Percentiles rank a stretch among this genome's conserved stretches.
Conservation (phyloP, 176 grass and related monocot genomes). For the Musa acuminata region DNA sequence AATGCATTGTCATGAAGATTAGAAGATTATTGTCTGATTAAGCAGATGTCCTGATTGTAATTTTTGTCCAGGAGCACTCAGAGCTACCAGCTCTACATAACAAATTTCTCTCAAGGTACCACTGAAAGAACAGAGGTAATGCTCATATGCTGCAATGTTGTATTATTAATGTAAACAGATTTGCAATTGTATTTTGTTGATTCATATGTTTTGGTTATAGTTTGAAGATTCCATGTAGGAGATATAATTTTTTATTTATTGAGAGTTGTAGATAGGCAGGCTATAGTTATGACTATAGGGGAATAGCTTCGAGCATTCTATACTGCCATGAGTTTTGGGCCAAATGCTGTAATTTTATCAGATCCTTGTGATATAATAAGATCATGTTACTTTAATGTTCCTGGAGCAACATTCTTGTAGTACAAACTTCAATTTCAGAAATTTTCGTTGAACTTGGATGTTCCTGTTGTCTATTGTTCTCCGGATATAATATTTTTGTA, state of each 20-base stretch:
- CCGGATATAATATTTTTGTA: no score
- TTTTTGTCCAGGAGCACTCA: neutral
- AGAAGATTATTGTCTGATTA: neutral
- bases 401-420: neutral
- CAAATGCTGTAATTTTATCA: neutral
- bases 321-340: neutral
- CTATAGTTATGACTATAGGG: neutral
- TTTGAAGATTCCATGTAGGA: neutral
- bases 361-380: neutral
- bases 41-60: neutral
- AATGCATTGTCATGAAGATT: neutral
- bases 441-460: no score
- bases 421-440: no score
- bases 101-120: no score
- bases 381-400: neutral
- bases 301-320: neutral
- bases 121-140: no score
- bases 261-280: neutral
- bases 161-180: no score
- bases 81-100: no score
- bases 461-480: no score
- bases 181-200: neutral
- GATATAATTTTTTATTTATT: neutral
- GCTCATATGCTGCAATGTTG: no score
- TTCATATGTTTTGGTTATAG: neutral